Base-by-base conservation (phyloP, 192 early-diverging fungal species). In the Chytriomyces confervae region DNA sequence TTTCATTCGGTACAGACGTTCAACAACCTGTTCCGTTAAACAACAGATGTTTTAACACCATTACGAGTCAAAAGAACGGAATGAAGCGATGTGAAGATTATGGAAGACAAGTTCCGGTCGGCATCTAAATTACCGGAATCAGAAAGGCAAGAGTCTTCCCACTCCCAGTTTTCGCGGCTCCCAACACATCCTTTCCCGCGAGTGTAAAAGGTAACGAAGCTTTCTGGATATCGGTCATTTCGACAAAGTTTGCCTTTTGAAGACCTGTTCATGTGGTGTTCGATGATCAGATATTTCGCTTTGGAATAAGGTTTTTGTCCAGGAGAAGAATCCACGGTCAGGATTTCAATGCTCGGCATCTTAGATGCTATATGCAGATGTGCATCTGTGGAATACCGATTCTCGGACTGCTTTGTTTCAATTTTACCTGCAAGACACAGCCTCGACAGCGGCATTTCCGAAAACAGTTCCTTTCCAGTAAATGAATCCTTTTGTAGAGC, bases 101-200 rank as follows among this genome's bases (percentile, higher is more conserved):
- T 90, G 66, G 89, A n/a, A 20, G 16, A 1, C 20, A 11, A 16
- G 11, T 24, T 51, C 11, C 11, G 57, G n/a, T 27, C 45, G 29
- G 49, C 20, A 20, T 16, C n/a, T 18, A 13, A 7, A 61, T 78
- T 50, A 93, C 93, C 16, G 98, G 98, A 73, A 99, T 85, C 20
- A 92, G 90, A 86, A 98, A 99, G 1, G 95, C 95, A 29, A 96
- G 87, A 5, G 98, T 99, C 86, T 99, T 89, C 10, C 88, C 88
- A 8, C 84, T 96, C 27, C 97, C 97, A 48, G 97, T 99, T 81
- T 97, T 94, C 50, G 97, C 97, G 81, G 96, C 96, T 62, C 98
- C 98, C 46, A 98, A 88, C 5, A 95, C 90, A 86, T 99, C 96
- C 72, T 91, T 91, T 11, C 91, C 89, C 67, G 87, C 86, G 9